phyloP scores from a whole-genome alignment of 139 green algal genomes.

The Micractinium sp. region DNA sequence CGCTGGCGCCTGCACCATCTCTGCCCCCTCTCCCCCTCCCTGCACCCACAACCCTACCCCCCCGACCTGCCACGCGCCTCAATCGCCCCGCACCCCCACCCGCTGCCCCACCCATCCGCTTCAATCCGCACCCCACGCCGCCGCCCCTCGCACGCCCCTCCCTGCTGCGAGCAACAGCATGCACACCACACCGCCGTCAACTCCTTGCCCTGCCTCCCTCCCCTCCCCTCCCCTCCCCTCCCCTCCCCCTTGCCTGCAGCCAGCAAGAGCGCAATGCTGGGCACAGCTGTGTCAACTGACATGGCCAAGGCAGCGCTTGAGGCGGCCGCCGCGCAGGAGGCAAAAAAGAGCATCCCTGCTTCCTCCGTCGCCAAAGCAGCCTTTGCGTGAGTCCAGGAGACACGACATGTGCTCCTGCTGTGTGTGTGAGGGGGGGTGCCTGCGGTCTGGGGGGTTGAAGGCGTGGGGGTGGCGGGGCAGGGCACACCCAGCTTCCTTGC shows the following conservation, averaged over 20 bases:
- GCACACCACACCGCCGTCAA: too few species aligned
- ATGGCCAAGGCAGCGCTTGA: constrained; percentile 15
- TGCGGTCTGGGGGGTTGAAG: background rate
- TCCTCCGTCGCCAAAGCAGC: constrained; percentile 15
- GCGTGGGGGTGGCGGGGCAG: too few species aligned
- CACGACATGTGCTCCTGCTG: background rate
- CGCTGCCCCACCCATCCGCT: background rate
- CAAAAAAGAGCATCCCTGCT: constrained; percentile 35
- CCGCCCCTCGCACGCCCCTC: background rate
- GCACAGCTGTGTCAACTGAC: background rate
- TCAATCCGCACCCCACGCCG: background rate
- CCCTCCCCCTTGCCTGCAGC: background rate
- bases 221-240: background rate
- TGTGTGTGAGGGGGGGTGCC: background rate
- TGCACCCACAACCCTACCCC: too few species aligned
- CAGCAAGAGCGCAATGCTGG: background rate
- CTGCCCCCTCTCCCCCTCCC: too few species aligned
- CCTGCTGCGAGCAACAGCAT: background rate
- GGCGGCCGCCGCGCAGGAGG: constrained; percentile 3
- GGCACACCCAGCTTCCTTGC: too few species aligned
- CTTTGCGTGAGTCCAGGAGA: constrained; percentile 17
- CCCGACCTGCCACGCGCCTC: too few species aligned
- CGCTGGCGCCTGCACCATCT: too few species aligned
- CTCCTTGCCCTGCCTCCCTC: background rate
- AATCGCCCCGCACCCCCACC: too few species aligned